Conservation (phyloP, 2,329 filamentous ascomycete genomes). For the Cadophora gregata region DNA sequence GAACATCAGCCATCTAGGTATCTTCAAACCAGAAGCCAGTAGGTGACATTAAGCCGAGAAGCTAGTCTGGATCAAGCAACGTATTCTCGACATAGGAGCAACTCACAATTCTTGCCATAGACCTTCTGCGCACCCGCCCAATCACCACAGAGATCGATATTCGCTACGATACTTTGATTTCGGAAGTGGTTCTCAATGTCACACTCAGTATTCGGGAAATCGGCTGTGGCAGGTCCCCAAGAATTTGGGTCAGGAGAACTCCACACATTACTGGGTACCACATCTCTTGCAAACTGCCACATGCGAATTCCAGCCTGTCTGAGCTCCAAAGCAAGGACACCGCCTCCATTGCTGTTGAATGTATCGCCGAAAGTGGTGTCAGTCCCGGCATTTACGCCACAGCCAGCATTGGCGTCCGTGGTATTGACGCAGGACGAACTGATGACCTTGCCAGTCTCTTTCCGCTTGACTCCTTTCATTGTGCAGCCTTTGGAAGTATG, state of each 20-base stretch:
- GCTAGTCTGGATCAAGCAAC: no score
- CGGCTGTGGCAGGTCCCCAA: constrained; percentile 54
- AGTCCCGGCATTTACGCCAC: constrained; percentile 50
- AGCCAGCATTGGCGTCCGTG: constrained; percentile 50
- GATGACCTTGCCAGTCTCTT: constrained; percentile 55
- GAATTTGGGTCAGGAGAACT: constrained; percentile 49
- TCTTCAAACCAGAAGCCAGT: background rate
- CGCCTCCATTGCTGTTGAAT: constrained; percentile 58
- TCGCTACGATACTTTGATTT: constrained; percentile 77
- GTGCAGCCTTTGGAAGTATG: constrained; percentile 54
- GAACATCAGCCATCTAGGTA: background rate
- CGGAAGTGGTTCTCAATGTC: constrained; percentile 73
- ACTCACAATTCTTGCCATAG: constrained; percentile 39
- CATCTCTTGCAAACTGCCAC: constrained; percentile 55
- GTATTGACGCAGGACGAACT: constrained; percentile 53
- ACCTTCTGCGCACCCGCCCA: constrained; percentile 72
- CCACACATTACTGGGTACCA: constrained; percentile 53
- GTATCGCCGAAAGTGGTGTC: constrained; percentile 53
- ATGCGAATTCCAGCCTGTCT: constrained; percentile 53
- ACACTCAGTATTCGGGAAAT: constrained; percentile 63
- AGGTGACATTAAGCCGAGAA: background rate
- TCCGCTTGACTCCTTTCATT: constrained; percentile 46
- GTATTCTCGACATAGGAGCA: background rate
- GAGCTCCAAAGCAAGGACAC: constrained; percentile 56
- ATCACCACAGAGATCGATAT: constrained; percentile 85